Evolutionary conservation across 2,329 filamentous ascomycete species (phyloP).

Genomic region (Talaromyces pinophilus): DNA sequence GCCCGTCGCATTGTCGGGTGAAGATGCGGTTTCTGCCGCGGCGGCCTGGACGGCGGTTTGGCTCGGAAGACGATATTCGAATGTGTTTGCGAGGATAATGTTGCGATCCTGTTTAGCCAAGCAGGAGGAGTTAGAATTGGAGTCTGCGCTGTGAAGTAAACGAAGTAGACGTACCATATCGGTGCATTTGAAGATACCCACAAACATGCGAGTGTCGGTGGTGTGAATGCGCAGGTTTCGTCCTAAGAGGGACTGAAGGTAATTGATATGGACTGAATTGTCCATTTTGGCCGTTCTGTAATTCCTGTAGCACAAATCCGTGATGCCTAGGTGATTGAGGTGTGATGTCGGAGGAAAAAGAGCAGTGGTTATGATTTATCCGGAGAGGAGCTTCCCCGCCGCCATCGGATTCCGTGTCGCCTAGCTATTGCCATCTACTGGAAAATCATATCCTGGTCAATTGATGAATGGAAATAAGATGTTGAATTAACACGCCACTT

Average conservation of each 20-base stretch:
- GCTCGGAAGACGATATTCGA: constrained; percentile 83
- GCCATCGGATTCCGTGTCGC: background rate
- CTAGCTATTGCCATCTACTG: background rate
- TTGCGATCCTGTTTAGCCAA: constrained; percentile 69
- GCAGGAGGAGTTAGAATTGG: background rate
- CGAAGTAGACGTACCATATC: constrained; percentile 67
- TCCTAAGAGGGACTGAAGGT: constrained; percentile 65
- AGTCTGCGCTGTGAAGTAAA: background rate
- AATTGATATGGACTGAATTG: constrained; percentile 39
- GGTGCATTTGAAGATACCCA: constrained; percentile 90
- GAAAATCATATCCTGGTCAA: background rate
- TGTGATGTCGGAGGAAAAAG: background rate
- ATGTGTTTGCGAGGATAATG: constrained; percentile 78
- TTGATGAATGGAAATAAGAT: background rate
- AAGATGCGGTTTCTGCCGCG: constrained; percentile 25
- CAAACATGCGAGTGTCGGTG: constrained; percentile 82
- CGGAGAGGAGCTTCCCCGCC: background rate
- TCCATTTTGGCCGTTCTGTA: constrained; percentile 34
- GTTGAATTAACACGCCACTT: background rate
- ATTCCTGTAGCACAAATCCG: no score
- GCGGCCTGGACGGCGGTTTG: constrained; percentile 49
- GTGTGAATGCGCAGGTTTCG: constrained; percentile 77
- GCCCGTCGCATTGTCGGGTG: constrained; percentile 28
- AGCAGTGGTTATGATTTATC: background rate
- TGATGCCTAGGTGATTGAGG: background rate